Conservation (phyloP, 192 early-diverging fungal genomes). For the Phycomyces nitens region DNA sequence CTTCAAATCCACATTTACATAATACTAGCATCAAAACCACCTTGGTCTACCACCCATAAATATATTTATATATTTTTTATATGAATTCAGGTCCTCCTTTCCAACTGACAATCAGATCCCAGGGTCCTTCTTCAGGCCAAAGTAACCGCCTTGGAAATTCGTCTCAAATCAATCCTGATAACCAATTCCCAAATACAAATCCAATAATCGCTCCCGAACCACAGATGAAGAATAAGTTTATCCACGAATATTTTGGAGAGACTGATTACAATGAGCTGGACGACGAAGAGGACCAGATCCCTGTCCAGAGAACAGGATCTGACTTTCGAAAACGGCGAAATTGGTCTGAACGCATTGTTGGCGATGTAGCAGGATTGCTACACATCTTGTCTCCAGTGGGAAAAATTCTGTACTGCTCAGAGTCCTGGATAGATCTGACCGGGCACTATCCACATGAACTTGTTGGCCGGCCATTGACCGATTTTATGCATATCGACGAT, state of each 20-base stretch:
- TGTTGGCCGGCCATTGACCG: slow-evolving; percentile 37
- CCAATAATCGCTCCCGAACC: neutral
- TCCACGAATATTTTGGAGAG: neutral
- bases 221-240: neutral
- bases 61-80: no score
- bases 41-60: no score
- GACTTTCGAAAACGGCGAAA: slow-evolving; percentile 12
- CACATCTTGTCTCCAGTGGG: slow-evolving; percentile 39
- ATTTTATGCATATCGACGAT: slow-evolving; percentile 46
- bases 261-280: neutral
- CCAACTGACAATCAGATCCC: no score
- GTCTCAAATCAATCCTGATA: neutral
- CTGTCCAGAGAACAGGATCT: neutral
- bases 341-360: slow-evolving; percentile 43
- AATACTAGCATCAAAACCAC: no score
- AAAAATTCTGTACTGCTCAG: slow-evolving; percentile 43
- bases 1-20: no score
- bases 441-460: slow-evolving; percentile 44
- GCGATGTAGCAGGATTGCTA: slow-evolving; percentile 40
- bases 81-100: no score
- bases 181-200: neutral
- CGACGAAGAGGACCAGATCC: neutral
- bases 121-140: no score
- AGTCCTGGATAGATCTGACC: slow-evolving; percentile 40
- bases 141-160: no score